Base-by-base conservation (phyloP, 495 filamentous ascomycete genomes). In the Penicillium soppii region DNA sequence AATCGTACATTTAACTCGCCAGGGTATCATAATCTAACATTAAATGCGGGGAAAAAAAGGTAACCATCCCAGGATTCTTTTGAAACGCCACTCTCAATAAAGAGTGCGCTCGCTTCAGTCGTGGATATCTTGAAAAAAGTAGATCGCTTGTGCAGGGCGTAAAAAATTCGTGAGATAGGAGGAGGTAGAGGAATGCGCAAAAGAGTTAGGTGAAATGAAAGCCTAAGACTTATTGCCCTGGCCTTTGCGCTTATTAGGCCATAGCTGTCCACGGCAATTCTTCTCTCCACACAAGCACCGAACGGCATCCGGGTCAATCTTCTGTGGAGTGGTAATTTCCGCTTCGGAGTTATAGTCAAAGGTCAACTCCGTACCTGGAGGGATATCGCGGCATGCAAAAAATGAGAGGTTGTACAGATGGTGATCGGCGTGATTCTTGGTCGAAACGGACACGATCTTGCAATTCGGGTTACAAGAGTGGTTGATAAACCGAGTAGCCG, bases 371-470 rank as follows among this genome's bases (percentile, higher is more conserved):
- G 83, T 84, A 2, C 75, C 77, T 2, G 82, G 75, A 0, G 75
- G 70, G 22, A 98, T 90, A 27, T 88, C 82, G 7, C 77, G 62
- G 6, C 83, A 69, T 0, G 92, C 88, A 54, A 98, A 98, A 53
- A 97, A 84, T 0, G 90, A 92, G 2, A 98, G 70, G 50, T 96
- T 87, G 59, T 97, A 95, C 9, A 96, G 73, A 12, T 79, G 75
- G 22, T 82, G 76, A 52, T 96, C 89, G 3, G 81, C 78, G 39
- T 88, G 85, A 6, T 54, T 42, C 54, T 90, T 89, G 15, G 83
- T 85, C 7, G 90, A 89, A 0, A 94, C 88, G 0, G 90, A 84
- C 56, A 92, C 90, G 46, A 91, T 88, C 25, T 86, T 80, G 68
- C 90, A 85, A 58, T 96, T 87, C 0, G 84, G 83, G 15, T 84